Conservation (phyloP, 768 basidiomycete species). For the Tulasnella sp. region DNA sequence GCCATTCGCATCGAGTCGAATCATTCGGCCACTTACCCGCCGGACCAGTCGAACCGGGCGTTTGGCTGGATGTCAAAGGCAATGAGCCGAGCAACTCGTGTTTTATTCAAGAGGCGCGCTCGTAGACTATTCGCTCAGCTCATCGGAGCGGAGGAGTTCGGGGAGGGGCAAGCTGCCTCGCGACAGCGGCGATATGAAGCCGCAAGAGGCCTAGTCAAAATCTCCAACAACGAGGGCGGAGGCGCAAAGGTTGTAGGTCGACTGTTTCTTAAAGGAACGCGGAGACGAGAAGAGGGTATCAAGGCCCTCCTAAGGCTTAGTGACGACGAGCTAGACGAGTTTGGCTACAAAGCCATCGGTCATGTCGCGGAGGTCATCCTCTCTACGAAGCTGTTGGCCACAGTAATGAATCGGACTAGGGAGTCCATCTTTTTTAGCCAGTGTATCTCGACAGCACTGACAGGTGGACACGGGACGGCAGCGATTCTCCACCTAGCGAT, state of each 20-base stretch:
- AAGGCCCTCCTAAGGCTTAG: neutral
- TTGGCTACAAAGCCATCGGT: neutral
- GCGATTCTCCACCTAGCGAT: neutral
- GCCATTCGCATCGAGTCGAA: no score
- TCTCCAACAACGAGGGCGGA: no score
- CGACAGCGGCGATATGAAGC: no score
- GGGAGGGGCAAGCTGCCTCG: no score
- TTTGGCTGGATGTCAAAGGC: no score
- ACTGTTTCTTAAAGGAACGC: neutral
- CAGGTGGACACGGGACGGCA: neutral
- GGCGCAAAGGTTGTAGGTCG: neutral
- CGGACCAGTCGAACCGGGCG: no score
- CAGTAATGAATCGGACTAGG: neutral
- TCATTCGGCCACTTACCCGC: no score
- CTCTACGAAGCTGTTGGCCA: neutral
- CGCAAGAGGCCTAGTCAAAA: no score
- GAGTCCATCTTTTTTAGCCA: neutral
- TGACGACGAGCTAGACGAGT: neutral
- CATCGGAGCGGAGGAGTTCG: no score
- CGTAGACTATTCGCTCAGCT: no score
- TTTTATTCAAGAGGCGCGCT: no score
- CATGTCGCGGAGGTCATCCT: neutral
- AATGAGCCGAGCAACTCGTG: no score
- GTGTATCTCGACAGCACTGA: neutral
- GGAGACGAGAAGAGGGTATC: neutral